Conservation (phyloP, 768 basidiomycete species). For the Lentinula sp. region DNA sequence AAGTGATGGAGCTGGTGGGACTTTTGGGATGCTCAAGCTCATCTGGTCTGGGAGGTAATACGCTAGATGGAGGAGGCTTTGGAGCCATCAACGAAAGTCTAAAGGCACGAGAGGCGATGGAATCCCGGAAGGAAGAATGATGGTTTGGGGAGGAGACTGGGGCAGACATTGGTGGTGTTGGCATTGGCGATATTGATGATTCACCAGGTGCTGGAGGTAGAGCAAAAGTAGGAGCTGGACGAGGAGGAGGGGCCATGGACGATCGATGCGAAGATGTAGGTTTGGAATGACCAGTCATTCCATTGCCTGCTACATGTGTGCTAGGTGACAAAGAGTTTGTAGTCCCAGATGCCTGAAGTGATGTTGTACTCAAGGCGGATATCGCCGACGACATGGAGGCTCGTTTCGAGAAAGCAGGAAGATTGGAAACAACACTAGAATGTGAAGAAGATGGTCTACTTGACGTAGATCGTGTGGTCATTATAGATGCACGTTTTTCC, state of each 20-base stretch:
- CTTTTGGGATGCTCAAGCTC: slow-evolving; percentile 23
- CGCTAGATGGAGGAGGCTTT: slow-evolving; percentile 53
- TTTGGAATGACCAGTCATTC: neutral
- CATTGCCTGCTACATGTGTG: neutral
- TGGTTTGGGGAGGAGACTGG: slow-evolving; percentile 19
- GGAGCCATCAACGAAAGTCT: slow-evolving; percentile 58
- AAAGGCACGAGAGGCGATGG: slow-evolving; percentile 50
- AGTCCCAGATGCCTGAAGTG: slow-evolving; percentile 25
- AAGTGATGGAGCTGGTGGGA: neutral
- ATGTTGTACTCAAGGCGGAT: slow-evolving; percentile 36
- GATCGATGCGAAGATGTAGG: slow-evolving; percentile 35
- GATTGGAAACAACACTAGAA: slow-evolving; percentile 33
- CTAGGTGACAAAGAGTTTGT: neutral
- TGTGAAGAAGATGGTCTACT: neutral
- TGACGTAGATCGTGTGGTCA: slow-evolving; percentile 13
- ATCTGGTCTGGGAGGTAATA: slow-evolving; percentile 64
- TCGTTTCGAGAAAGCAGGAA: slow-evolving; percentile 51
- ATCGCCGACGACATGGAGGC: slow-evolving; percentile 43
- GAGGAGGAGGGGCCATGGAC: slow-evolving; percentile 68
- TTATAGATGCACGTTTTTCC: slow-evolving; percentile 11
- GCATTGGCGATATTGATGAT: slow-evolving; percentile 20
- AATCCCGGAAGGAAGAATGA: slow-evolving; percentile 44
- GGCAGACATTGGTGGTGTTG: slow-evolving; percentile 13
- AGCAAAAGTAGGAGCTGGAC: slow-evolving; percentile 65
- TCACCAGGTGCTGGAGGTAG: slow-evolving; percentile 59